Base-by-base conservation (phyloP, 805 yeast species). In the Kregervanrija pseudodelftensis region DNA sequence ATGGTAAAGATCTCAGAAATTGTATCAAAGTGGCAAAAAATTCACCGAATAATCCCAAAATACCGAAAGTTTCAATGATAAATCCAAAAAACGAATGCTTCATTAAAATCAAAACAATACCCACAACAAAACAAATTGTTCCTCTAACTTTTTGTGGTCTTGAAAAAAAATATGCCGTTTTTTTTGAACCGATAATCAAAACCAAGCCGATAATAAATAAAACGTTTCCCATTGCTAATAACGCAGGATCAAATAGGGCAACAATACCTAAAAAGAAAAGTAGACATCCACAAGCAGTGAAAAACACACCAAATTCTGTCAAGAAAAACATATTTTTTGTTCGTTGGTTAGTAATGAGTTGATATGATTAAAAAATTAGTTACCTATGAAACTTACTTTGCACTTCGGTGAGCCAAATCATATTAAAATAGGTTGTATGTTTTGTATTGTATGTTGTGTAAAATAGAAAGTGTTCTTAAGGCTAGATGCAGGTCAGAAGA, bases 81-180 rank as follows among this genome's bases (percentile, higher is more conserved):
- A 93, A 91, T 8, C 99, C 99, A 22, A 82, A 56, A 58, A 93
- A 85, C 1, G 97, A 79, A 67, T 82, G 74, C 57, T 84, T 85
- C 54, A 77, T 56, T 45, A 91, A 67, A 43, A 93, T 91, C 52
- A 91, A 66, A 11, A 82, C 42, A 11, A 93, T 80, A 1, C 99
- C 99, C 5, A 77, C 43, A 3, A 68, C 68, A 58, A 93, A 89
- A 53, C 90, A 87, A 11, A 90, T 52, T 0, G 96, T 77, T 3
- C 97, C 97, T 58, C 95, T 77, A 42, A 90, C 70, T 61, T 91
- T 93, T 41, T 79, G 78, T 0, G 95, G 95, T 50, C 96, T 76
- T 11, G 91, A 78, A 70, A 91, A 90, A 64, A 90, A 91, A 10
- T 77, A 72, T 8, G 84, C 56, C 0, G 98, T 85, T 59, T 90